Percentiles rank a stretch among this genome's conserved stretches.
phyloP scores from a whole-genome alignment of 1,284 basidiomycete genomes.

The Apiotrichum brassicae region DNA sequence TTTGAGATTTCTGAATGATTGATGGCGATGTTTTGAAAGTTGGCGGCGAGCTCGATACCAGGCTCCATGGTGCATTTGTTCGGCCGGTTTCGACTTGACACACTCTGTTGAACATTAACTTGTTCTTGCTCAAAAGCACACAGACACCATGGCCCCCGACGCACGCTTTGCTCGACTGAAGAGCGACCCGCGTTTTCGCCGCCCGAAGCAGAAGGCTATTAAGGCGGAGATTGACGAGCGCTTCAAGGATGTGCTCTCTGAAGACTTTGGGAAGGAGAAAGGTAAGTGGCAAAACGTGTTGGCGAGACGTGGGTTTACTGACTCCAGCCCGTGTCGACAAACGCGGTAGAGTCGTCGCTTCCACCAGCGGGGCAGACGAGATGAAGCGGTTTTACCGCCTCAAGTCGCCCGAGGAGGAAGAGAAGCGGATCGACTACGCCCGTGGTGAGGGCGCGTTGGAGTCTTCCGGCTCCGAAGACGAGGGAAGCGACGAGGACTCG shows the following conservation, averaged over 20 bases:
- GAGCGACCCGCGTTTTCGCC: conserved; percentile 88
- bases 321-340: conserved; percentile 70
- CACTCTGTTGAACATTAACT: too few relatives aligned
- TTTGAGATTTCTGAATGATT: conserved; percentile 2
- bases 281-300: conserved; percentile 24
- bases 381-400: conserved; percentile 78
- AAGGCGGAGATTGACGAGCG: conserved; percentile 89
- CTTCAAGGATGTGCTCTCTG: conserved; percentile 73
- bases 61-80: too few relatives aligned
- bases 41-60: too few relatives aligned
- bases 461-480: conserved; percentile 70
- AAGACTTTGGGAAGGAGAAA: conserved; percentile 44
- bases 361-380: conserved; percentile 64
- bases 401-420: conserved; percentile 37
- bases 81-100: too few relatives aligned
- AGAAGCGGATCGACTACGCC: conserved; percentile 67
- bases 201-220: conserved; percentile 67
- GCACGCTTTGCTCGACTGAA: conserved; percentile 78
- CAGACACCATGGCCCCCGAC: conserved; percentile 50
- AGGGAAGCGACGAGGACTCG: conserved; percentile 50
- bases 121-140: too few relatives aligned
- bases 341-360: conserved; percentile 73
- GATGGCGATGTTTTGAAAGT: not conserved
- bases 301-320: not conserved
- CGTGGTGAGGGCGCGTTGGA: conserved; percentile 79